A percentile compares a stretch with the other conserved stretches of the same genome.
Evolutionary conservation across 2,329 filamentous ascomycete genomes (phyloP).

Genomic region (Diaporthe sp.): DNA sequence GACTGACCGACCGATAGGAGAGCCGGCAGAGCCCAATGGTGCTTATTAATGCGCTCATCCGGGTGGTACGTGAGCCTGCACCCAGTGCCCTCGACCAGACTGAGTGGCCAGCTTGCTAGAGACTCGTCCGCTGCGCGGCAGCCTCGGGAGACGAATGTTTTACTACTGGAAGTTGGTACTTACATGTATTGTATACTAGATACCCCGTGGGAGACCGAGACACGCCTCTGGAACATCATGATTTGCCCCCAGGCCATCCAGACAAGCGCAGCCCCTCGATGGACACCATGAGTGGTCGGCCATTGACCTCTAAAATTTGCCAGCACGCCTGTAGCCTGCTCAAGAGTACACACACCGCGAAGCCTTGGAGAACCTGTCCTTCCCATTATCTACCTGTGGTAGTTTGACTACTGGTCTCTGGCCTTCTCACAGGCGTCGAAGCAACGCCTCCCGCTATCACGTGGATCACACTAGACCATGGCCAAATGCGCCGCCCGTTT

Average conservation of each 20-base stretch:
- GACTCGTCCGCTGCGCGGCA: not conserved
- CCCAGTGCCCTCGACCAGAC: no score
- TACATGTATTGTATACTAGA: not conserved
- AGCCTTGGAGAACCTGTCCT: slow-evolving; percentile 14
- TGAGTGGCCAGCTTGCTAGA: not conserved
- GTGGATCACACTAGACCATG: slow-evolving; percentile 3
- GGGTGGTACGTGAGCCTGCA: not conserved
- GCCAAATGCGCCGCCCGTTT: slow-evolving; percentile 15
- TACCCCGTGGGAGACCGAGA: not conserved
- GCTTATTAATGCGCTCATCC: not conserved
- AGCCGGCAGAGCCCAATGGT: not conserved
- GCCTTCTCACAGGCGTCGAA: slow-evolving; percentile 2
- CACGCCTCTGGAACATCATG: not conserved
- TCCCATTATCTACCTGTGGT: slow-evolving; percentile 36
- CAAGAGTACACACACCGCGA: not conserved
- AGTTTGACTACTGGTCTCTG: slow-evolving; percentile 26
- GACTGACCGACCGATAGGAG: not conserved
- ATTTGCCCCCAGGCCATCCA: not conserved
- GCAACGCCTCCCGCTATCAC: slow-evolving; percentile 26
- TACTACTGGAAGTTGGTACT: not conserved
- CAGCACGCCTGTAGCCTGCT: not conserved
- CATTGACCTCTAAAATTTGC: not conserved
- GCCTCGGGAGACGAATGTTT: not conserved
- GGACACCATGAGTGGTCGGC: not conserved
- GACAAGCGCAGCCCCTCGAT: not conserved